Percentiles rank a stretch among this genome's conserved stretches.
These are phyloP conservation scores for Aspergillus phoenicis DNA, from an alignment of 2,329 filamentous ascomycete genomes.

Conservation along the genomic window DNA sequence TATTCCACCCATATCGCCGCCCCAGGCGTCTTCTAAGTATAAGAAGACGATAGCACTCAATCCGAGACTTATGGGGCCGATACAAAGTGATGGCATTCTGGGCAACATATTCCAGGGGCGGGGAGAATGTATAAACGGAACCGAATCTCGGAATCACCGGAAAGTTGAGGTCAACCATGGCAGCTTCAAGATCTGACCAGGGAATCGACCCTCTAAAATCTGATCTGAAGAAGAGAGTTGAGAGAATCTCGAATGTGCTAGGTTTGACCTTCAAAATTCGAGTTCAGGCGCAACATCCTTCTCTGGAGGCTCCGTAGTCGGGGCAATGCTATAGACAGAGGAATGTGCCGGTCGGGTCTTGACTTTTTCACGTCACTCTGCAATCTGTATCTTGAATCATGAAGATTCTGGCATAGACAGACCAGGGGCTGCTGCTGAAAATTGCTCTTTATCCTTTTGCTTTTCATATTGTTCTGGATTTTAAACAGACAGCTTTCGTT, in stretches of 20 bases:
- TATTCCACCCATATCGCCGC: not conserved
- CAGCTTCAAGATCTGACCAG: constrained; percentile 41
- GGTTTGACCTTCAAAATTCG: constrained; percentile 47
- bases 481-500: constrained; percentile 43
- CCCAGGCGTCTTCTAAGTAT: not conserved
- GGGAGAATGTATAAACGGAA: constrained; percentile 42
- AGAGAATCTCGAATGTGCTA: constrained; percentile 44
- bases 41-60: constrained; percentile 16
- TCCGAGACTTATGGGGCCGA: constrained; percentile 8
- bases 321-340: constrained; percentile 20
- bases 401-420: no score
- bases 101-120: constrained; percentile 4
- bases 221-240: constrained; percentile 30
- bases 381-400: no score
- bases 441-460: not conserved
- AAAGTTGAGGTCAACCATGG: constrained; percentile 49
- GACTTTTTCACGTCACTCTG: constrained; percentile 36
- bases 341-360: constrained; percentile 48
- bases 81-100: constrained; percentile 11
- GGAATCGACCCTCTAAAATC: constrained; percentile 26
- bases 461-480: constrained; percentile 28
- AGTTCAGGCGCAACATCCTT: constrained; percentile 2
- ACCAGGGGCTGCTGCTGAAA: not conserved
- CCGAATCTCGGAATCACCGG: constrained; percentile 46
- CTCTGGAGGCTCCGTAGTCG: no score